phyloP scores from a whole-genome alignment of 306 rosid genomes.

The Betula pendula region DNA sequence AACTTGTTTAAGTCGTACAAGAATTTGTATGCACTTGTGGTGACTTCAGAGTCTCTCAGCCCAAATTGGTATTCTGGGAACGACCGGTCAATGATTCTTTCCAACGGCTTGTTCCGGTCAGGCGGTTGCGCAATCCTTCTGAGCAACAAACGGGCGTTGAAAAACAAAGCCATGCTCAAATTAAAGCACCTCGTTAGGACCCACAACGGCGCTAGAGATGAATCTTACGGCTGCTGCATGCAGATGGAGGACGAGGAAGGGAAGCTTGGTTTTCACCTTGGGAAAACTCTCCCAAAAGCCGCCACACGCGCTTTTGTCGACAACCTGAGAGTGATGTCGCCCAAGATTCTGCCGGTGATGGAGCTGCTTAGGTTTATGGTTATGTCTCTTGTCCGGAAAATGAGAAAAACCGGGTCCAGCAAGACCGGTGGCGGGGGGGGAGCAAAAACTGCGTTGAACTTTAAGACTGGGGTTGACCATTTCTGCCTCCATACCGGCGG shows the following conservation, averaged over 20 bases:
- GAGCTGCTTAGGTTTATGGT: conserved; percentile 60
- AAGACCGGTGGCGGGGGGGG: neutral
- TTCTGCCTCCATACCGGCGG: conserved; percentile 90
- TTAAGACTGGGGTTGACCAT: conserved; percentile 72
- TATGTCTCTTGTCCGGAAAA: conserved; percentile 31
- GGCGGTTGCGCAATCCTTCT: conserved; percentile 74
- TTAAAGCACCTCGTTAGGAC: conserved; percentile 66
- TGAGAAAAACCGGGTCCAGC: conserved; percentile 13
- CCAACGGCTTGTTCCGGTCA: conserved; percentile 69
- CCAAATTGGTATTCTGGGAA: conserved; percentile 89
- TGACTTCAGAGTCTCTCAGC: conserved; percentile 77
- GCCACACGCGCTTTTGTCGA: conserved; percentile 86
- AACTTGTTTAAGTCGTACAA: conserved; percentile 52
- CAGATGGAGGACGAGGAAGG: conserved; percentile 79
- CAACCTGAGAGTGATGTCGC: conserved; percentile 61
- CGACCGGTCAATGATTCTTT: conserved; percentile 71
- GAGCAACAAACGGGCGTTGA: conserved; percentile 59
- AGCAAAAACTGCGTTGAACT: conserved; percentile 48
- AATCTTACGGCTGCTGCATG: conserved; percentile 62
- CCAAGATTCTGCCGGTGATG: conserved; percentile 66
- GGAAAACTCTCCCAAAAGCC: conserved; percentile 71
- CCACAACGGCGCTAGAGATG: conserved; percentile 82
- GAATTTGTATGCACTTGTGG: conserved; percentile 64
- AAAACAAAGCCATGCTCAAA: conserved; percentile 41
- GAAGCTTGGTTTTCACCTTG: conserved; percentile 55